phyloP scores from a whole-genome alignment of 1,139 yeast genomes.

The Hansenula sp. region DNA sequence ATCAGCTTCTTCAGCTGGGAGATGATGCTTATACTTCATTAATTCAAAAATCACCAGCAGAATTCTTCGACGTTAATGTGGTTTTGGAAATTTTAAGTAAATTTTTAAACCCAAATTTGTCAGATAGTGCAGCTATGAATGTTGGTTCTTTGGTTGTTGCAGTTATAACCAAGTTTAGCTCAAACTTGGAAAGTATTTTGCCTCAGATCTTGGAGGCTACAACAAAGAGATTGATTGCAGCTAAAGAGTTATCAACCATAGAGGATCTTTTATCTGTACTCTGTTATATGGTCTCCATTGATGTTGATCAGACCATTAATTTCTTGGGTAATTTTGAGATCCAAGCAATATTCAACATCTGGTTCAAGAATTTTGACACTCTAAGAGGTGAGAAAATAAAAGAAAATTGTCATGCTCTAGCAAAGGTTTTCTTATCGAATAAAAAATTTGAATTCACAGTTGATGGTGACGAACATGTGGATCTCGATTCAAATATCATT shows the following conservation, averaged over 20 bases:
- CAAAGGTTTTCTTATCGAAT: slow-evolving; percentile 53
- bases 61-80: slow-evolving; percentile 43
- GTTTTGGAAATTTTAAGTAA: slow-evolving; percentile 62
- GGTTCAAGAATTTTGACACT: slow-evolving; percentile 81
- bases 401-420: slow-evolving; percentile 68
- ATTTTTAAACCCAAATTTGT: slow-evolving; percentile 64
- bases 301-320: slow-evolving; percentile 57
- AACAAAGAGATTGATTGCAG: slow-evolving; percentile 56
- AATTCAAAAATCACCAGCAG: slow-evolving; percentile 45
- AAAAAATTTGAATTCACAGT: slow-evolving; percentile 49
- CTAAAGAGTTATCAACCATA: slow-evolving; percentile 66
- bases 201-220: slow-evolving; percentile 69
- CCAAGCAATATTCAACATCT: slow-evolving; percentile 52
- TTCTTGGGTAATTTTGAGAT: slow-evolving; percentile 47
- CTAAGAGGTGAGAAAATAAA: slow-evolving; percentile 76
- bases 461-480: slow-evolving; percentile 60
- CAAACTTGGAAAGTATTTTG: slow-evolving; percentile 42
- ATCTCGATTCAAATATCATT: slow-evolving; percentile 58
- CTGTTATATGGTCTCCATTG: slow-evolving; percentile 61
- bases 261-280: slow-evolving; percentile 76
- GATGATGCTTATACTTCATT: slow-evolving; percentile 70
- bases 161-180: slow-evolving; percentile 54
- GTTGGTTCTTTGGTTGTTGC: slow-evolving; percentile 68
- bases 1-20: slow-evolving; percentile 72
- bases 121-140: slow-evolving; percentile 77